phyloP scores from a whole-genome alignment of 2,329 filamentous ascomycete species.

The Sarocladiaceae sp. region DNA sequence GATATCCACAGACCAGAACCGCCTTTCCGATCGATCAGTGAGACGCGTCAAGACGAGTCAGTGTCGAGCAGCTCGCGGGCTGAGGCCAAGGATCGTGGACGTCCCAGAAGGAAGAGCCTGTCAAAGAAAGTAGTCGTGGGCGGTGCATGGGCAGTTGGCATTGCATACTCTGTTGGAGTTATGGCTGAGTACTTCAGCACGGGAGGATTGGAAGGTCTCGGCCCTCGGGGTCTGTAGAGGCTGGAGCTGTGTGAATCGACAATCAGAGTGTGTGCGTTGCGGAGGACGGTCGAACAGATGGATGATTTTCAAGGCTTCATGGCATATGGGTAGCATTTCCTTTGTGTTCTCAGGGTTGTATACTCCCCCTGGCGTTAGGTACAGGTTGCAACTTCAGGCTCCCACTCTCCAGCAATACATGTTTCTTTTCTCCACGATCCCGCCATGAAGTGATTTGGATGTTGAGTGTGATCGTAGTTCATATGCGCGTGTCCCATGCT shows the following conservation, averaged over 20 bases:
- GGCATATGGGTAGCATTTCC: not conserved
- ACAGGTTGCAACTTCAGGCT: too few relatives aligned
- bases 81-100: conserved; percentile 15
- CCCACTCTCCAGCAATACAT: too few relatives aligned
- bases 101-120: conserved; percentile 31
- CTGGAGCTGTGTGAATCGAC: not conserved
- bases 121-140: conserved; percentile 46
- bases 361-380: too few relatives aligned
- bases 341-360: not conserved
- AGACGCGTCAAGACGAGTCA: conserved; percentile 39
- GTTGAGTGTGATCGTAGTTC: too few relatives aligned
- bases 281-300: too few relatives aligned
- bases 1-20: conserved; percentile 23
- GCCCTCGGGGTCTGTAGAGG: conserved; percentile 25
- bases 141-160: conserved; percentile 46
- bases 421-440: too few relatives aligned
- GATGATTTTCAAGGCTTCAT: not conserved
- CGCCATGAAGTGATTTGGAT: not conserved
- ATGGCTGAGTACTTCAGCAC: conserved; percentile 51
- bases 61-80: conserved; percentile 36
- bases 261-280: too few relatives aligned
- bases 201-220: conserved; percentile 35
- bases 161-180: conserved; percentile 52
- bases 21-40: conserved; percentile 34
- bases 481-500: not conserved